A percentile compares a stretch with the other conserved stretches of the same genome.
phyloP scores from a whole-genome alignment of 495 filamentous ascomycete species.

The Tuber calosporum region DNA sequence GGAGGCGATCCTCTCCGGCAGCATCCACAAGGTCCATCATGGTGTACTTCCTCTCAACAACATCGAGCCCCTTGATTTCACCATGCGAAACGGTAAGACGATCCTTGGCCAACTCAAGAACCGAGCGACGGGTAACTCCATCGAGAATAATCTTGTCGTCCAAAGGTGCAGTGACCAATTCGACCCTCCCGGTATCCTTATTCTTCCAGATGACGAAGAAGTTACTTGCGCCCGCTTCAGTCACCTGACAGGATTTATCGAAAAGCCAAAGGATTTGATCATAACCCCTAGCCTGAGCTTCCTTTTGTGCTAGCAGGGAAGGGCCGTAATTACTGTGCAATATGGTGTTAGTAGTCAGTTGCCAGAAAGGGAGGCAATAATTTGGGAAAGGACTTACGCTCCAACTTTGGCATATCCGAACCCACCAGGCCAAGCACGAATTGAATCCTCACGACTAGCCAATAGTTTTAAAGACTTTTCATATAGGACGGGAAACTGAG shows the following conservation, averaged over 20 bases:
- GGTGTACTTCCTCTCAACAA: conserved; percentile 71
- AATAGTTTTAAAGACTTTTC: conserved; percentile 61
- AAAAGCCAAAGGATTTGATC: conserved; percentile 92
- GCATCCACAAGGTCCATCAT: conserved; percentile 73
- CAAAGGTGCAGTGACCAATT: conserved; percentile 77
- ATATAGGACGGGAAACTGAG: conserved; percentile 61
- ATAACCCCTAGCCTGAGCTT: conserved; percentile 63
- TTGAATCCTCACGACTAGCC: conserved; percentile 65
- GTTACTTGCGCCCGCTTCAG: conserved; percentile 85
- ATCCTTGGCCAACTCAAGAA: conserved; percentile 64
- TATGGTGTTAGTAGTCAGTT: conserved; percentile 15
- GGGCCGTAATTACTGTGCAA: conserved; percentile 69
- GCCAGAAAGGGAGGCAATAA: neutral
- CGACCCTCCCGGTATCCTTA: conserved; percentile 54
- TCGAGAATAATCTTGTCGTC: conserved; percentile 75
- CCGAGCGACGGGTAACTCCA: conserved; percentile 71
- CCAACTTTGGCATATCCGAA: conserved; percentile 87
- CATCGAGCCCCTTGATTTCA: conserved; percentile 55
- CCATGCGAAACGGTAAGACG: conserved; percentile 48
- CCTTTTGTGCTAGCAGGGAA: conserved; percentile 62
- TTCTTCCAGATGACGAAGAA: conserved; percentile 82
- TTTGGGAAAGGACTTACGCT: conserved; percentile 45
- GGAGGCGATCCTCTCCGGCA: conserved; percentile 61
- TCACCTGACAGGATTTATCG: conserved; percentile 64
- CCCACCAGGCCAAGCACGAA: conserved; percentile 87